Evolutionary conservation across 306 rosid species (phyloP).

Genomic region (Gillenia trifoliata): DNA sequence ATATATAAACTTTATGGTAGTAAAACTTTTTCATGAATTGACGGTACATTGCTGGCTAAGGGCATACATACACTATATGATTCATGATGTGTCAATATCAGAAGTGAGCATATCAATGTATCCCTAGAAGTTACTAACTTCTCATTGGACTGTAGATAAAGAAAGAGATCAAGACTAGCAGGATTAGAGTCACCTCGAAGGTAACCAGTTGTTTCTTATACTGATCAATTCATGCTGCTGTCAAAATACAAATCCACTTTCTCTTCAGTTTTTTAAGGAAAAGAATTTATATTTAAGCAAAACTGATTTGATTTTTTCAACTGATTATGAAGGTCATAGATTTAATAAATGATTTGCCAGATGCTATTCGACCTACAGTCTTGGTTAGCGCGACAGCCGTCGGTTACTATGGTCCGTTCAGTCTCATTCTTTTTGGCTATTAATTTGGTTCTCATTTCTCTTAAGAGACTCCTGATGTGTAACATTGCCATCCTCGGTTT

Average conservation of each 20-base stretch:
- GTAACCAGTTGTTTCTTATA: constrained; percentile 34
- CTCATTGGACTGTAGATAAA: constrained; percentile 55
- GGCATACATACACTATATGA: not conserved
- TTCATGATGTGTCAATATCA: not conserved
- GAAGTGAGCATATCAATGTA: not conserved
- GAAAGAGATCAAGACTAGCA: constrained; percentile 88
- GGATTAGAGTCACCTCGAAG: constrained; percentile 86
- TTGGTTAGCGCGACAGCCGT: constrained; percentile 94
- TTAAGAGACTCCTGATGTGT: no score
- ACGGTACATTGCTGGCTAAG: not conserved
- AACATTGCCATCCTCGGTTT: no score
- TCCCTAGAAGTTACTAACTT: constrained; percentile 14
- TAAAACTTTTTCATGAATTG: not conserved
- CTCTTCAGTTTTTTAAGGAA: not conserved
- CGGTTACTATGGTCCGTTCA: constrained; percentile 83
- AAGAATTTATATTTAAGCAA: not conserved
- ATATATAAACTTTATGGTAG: not conserved
- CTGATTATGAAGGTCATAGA: constrained; percentile 68
- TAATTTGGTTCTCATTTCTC: no score
- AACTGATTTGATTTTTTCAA: constrained; percentile 17
- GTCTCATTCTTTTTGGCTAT: not conserved
- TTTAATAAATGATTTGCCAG: constrained; percentile 68
- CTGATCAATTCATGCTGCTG: not conserved
- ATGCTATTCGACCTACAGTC: constrained; percentile 65
- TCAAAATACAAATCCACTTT: not conserved